Evolutionary conservation across 202 grass and related monocot species (phyloP), one percentile per base, ranked within the genome.

Genomic region (Zizania palustris): DNA sequence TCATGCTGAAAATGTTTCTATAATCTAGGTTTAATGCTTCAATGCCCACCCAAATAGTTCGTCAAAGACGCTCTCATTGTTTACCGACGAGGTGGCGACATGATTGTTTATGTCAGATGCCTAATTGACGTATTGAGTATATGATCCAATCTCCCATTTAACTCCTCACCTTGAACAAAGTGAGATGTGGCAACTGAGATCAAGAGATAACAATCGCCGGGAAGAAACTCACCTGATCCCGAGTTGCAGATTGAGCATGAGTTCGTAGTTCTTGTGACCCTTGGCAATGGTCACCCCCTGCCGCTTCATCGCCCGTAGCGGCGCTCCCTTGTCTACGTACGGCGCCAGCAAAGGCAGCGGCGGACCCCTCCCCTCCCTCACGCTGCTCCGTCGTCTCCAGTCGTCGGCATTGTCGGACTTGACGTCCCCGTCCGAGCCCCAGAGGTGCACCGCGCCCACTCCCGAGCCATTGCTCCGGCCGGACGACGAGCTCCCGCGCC

Each of bases 171-270:
- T 38, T 60, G 49, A 65, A n/a, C 19, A 63, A 63, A 41, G 57
- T 51, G 14, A 58, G 68, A 63, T 18, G 53, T 38, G 50, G 11
- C 41, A 11, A 88, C 36, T 4, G 20, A 72, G 56, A 72, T 35
- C 16, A 77, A 60, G 60, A 15, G 66, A 55, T 12, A 65, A 22
- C 56, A 36, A 46, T 63, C 45, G 21, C 1, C 8, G 55, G 9
- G 36, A 81, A 60, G 19, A 59, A 80, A 83, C 5, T 37, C 54
- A 97, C 94, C 94, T 97, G 77, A 93, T 92, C 21, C 94, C 94
- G 7, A 97, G 91, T 53, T 97, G 94, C 84, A 97, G 78, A 68
- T 93, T 97, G 73, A 97, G 94, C 94, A 97, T 97, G 42, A 97
- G 91, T 58, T 97, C 94, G 72, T 92, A 97, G 77, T 92, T 93